Percentiles rank a stretch among this genome's conserved stretches.
Evolutionary conservation across 176 grass and related monocot genomes (phyloP).

Genomic region (Cenchrus americanus): DNA sequence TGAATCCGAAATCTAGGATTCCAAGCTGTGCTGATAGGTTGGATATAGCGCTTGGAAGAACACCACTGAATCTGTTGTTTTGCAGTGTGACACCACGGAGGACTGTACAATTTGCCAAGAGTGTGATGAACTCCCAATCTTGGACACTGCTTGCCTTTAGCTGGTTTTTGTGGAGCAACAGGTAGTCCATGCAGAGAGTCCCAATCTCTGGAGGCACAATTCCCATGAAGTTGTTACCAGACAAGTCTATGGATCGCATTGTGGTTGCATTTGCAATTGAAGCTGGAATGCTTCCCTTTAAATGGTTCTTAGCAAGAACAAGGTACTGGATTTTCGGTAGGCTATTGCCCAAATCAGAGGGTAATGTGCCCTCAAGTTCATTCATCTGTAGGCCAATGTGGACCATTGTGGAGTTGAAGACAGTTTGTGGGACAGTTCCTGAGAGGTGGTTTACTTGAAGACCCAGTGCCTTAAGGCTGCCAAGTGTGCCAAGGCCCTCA

Average conservation of each 20-base stretch:
- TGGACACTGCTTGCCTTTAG: background rate
- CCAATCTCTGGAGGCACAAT: slow-evolving; percentile 40
- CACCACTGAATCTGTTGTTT: slow-evolving; percentile 35
- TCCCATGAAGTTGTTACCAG: slow-evolving; percentile 45
- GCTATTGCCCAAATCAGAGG: slow-evolving; percentile 34
- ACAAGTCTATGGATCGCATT: slow-evolving; percentile 39
- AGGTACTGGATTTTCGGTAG: slow-evolving; percentile 43
- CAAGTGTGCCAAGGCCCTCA: background rate
- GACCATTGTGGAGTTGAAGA: slow-evolving; percentile 41
- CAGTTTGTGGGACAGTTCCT: slow-evolving; percentile 25
- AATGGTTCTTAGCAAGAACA: slow-evolving; percentile 33
- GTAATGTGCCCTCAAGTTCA: slow-evolving; percentile 40
- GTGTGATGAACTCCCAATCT: slow-evolving; percentile 24
- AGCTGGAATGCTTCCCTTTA: slow-evolving; percentile 37
- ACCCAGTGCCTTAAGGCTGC: background rate
- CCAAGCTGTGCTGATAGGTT: slow-evolving; percentile 43
- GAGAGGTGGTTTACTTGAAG: slow-evolving; percentile 32
- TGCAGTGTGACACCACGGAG: slow-evolving; percentile 29
- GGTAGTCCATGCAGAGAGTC: slow-evolving; percentile 31
- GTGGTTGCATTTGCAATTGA: slow-evolving; percentile 41
- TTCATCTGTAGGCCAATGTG: slow-evolving; percentile 35
- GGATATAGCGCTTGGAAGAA: slow-evolving; percentile 30
- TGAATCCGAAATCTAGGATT: slow-evolving; percentile 35
- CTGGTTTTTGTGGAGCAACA: slow-evolving; percentile 10
- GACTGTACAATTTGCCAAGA: slow-evolving; percentile 49